Evolutionary conservation across 2,329 filamentous ascomycete species (phyloP).

Genomic region (Rutstroemia sp.): DNA sequence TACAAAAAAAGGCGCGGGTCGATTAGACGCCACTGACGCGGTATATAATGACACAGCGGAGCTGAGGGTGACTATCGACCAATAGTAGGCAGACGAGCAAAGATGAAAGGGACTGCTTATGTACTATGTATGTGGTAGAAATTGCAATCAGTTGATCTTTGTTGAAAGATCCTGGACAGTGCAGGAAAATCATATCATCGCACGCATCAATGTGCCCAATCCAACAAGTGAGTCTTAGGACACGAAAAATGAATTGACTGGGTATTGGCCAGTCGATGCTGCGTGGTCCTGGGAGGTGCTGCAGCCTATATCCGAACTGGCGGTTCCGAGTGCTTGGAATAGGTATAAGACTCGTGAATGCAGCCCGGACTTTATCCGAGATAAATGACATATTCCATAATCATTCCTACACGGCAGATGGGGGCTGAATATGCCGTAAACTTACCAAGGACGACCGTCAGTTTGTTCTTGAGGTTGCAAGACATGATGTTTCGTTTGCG

Average conservation of each 20-base stretch:
- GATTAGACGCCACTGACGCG: constrained; percentile 8
- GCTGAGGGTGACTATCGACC: constrained; percentile 1
- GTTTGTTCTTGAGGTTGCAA: no score
- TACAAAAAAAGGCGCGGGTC: neutral
- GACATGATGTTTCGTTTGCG: no score
- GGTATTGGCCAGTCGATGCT: neutral
- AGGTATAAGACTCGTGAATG: neutral
- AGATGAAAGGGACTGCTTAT: no score
- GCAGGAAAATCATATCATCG: no score
- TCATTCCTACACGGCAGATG: no score
- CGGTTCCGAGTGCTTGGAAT: neutral
- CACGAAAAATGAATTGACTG: neutral
- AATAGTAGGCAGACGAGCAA: no score
- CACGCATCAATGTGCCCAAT: neutral
- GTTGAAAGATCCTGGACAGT: neutral
- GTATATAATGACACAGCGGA: neutral
- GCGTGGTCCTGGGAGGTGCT: neutral
- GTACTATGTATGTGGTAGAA: no score
- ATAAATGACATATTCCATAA: no score
- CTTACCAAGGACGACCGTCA: no score
- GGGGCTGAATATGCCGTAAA: no score
- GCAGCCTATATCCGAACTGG: neutral
- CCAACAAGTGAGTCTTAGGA: neutral
- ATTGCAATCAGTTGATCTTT: no score
- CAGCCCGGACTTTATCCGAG: neutral